A percentile compares a stretch with the other conserved stretches of the same genome.
Evolutionary conservation across 192 early-diverging fungal genomes (phyloP).

Genomic region (Spinellus fusiger): DNA sequence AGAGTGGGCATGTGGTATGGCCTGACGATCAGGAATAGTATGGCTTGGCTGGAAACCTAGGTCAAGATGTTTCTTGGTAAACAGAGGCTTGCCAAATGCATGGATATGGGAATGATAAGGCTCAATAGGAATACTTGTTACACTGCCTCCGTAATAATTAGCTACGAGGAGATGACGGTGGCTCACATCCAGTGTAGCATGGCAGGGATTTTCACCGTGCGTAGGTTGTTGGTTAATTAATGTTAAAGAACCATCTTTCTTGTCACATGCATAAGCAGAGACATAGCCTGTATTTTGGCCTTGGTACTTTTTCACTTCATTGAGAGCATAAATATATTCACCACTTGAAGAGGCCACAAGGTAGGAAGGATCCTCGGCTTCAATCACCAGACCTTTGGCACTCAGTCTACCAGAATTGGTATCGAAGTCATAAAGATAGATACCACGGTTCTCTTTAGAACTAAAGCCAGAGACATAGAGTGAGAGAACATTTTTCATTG

Average conservation of each 20-base stretch:
- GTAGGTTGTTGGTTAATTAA: constrained; percentile 18
- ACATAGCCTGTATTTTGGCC: constrained; percentile 13
- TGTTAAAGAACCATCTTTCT: neutral
- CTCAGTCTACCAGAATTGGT: constrained; percentile 5
- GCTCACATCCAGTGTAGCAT: constrained; percentile 13
- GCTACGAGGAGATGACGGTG: constrained; percentile 18
- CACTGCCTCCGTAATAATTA: constrained; percentile 29
- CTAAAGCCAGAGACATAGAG: constrained; percentile 31
- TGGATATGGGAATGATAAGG: neutral
- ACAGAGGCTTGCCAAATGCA: neutral
- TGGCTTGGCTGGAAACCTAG: neutral
- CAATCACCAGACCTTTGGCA: constrained; percentile 1
- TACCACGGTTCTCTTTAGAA: constrained; percentile 13
- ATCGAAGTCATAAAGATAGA: constrained; percentile 28
- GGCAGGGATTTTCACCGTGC: constrained; percentile 23
- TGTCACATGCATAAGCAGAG: constrained; percentile 13
- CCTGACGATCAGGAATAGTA: constrained; percentile 23
- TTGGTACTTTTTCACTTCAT: constrained; percentile 16
- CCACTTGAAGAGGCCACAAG: constrained; percentile 9
- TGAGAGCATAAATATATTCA: constrained; percentile 13
- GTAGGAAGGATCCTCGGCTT: constrained; percentile 15
- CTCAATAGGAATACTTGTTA: constrained; percentile 5
- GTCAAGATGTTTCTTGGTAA: neutral
- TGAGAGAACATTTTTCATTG: neutral
- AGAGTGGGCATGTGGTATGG: constrained; percentile 23